Conservation (phyloP, 2,329 filamentous ascomycete species). For the Colletotrichum cereale region DNA sequence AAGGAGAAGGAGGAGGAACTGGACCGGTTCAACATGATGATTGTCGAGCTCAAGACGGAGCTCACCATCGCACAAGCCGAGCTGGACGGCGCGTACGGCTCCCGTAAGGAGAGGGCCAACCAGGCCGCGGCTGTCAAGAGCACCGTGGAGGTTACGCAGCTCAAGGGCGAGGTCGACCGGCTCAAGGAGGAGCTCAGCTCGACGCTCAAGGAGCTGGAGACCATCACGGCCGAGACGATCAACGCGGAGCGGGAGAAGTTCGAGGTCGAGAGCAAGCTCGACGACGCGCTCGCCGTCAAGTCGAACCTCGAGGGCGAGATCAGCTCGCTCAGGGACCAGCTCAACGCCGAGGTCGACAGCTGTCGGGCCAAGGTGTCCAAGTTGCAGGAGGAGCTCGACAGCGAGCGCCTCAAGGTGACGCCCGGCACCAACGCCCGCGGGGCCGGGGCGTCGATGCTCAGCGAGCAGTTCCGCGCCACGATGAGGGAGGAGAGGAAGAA, state of each 20-base stretch:
- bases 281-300: constrained; percentile 53
- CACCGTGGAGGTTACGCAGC: constrained; percentile 58
- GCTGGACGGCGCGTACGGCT: constrained; percentile 72
- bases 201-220: constrained; percentile 65
- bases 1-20: constrained; percentile 64
- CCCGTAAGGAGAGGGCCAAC: constrained; percentile 68
- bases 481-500: constrained; percentile 70
- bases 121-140: constrained; percentile 68
- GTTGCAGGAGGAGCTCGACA: constrained; percentile 66
- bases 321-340: constrained; percentile 50
- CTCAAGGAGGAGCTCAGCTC: constrained; percentile 64
- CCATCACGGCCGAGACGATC: constrained; percentile 66
- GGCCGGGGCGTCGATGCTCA: constrained; percentile 64
- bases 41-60: constrained; percentile 72
- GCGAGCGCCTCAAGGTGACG: constrained; percentile 60
- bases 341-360: constrained; percentile 57
- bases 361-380: constrained; percentile 53
- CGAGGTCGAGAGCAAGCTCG: constrained; percentile 57
- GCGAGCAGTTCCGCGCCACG: constrained; percentile 67
- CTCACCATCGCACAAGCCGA: constrained; percentile 72
- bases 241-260: constrained; percentile 64
- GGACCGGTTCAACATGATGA: constrained; percentile 62
- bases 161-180: constrained; percentile 61
- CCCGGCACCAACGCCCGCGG: constrained; percentile 51
- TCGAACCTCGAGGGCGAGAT: constrained; percentile 55